phyloP scores from a whole-genome alignment of 2,329 filamentous ascomycete genomes.

The Trichoderma sp. region DNA sequence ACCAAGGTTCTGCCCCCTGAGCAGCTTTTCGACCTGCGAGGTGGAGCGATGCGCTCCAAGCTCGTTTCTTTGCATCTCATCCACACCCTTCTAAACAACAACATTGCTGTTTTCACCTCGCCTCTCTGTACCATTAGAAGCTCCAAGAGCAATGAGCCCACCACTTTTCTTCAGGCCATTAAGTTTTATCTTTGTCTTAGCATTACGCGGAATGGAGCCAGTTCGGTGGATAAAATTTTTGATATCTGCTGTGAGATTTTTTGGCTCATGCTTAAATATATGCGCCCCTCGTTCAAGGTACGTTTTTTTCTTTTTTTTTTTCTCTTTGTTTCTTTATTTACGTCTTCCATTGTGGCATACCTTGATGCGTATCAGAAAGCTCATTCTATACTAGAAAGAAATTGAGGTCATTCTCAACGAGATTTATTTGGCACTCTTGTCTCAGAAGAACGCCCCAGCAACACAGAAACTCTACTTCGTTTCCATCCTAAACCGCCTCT shows the following conservation, averaged over 20 bases:
- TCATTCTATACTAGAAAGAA: conserved; percentile 68
- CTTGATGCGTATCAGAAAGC: conserved; percentile 15
- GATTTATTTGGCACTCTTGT: conserved; percentile 89
- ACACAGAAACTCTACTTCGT: conserved; percentile 95
- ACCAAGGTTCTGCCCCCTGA: conserved; percentile 89
- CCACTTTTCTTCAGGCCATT: conserved; percentile 88
- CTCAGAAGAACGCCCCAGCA: conserved; percentile 79
- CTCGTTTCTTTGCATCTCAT: conserved; percentile 93
- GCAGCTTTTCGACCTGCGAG: conserved; percentile 87
- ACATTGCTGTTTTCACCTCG: conserved; percentile 86
- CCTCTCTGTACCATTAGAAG: conserved; percentile 90
- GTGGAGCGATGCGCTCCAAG: conserved; percentile 96
- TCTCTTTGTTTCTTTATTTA: background rate
- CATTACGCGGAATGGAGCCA: conserved; percentile 91
- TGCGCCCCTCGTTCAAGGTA: conserved; percentile 91
- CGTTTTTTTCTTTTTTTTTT: conserved; percentile 28
- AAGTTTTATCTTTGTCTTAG: conserved; percentile 97
- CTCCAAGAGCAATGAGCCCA: conserved; percentile 84
- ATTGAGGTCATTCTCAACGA: conserved; percentile 98
- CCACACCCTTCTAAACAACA: conserved; percentile 92
- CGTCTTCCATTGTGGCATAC: background rate
- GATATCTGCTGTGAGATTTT: conserved; percentile 97
- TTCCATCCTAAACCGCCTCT: conserved; percentile 79
- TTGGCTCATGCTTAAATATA: conserved; percentile 93
- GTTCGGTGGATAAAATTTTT: conserved; percentile 87